These are phyloP conservation scores for Gentiana macrophylla DNA, from an alignment of 257 asterid genomes.

Conservation along the genomic window DNA sequence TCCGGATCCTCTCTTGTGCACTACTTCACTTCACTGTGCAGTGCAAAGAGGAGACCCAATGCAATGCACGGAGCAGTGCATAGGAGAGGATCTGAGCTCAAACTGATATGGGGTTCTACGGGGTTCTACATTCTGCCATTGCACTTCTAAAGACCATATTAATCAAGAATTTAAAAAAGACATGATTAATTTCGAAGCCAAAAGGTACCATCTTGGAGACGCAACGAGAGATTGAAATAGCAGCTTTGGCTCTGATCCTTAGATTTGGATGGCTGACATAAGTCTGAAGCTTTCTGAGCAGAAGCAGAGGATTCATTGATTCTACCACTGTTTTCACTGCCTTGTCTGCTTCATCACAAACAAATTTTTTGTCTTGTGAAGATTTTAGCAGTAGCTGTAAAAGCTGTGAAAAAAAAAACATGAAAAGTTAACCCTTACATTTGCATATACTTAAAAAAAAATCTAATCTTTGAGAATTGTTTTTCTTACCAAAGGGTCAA, in stretches of 20 bases:
- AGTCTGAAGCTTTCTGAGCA: slow-evolving; percentile 53
- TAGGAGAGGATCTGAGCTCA: no score
- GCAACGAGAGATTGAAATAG: slow-evolving; percentile 51
- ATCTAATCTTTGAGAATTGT: neutral
- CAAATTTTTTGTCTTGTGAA: slow-evolving; percentile 91
- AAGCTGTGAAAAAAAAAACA: slow-evolving; percentile 28
- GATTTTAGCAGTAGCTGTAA: slow-evolving; percentile 87
- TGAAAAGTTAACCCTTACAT: neutral
- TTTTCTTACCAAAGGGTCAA: slow-evolving; percentile 48
- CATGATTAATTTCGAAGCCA: neutral
- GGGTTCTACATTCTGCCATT: neutral
- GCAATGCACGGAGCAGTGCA: no score
- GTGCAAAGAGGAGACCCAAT: no score
- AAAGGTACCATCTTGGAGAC: slow-evolving; percentile 63
- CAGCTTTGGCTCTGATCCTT: slow-evolving; percentile 83
- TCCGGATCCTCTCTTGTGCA: no score
- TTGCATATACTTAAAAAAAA: neutral
- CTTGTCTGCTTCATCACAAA: slow-evolving; percentile 90
- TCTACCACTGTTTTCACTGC: slow-evolving; percentile 58
- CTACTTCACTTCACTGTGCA: no score
- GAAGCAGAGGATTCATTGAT: slow-evolving; percentile 51
- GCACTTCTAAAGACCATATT: neutral
- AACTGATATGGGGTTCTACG: no score
- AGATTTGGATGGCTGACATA: slow-evolving; percentile 59
- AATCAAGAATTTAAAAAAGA: neutral